Conservation (phyloP, 495 filamentous ascomycete species). For the Tuber melanosporum region DNA sequence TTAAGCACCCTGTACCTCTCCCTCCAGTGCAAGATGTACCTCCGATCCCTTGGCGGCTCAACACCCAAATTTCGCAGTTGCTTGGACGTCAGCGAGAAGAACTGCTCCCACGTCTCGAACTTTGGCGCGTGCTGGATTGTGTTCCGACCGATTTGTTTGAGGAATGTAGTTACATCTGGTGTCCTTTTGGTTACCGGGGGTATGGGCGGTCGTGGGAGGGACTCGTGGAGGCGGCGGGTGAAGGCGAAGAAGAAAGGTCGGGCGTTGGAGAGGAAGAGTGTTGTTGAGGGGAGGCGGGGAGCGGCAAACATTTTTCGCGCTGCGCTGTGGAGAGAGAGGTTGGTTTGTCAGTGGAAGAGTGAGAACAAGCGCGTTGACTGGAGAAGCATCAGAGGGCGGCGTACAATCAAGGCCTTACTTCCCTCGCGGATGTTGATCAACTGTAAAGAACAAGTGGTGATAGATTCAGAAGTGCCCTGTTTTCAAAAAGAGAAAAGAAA, state of each 20-base stretch:
- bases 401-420: not conserved
- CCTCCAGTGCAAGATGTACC: conserved; percentile 80
- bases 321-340: not conserved
- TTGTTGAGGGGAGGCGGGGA: conserved; percentile 14
- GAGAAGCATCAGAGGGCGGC: not conserved
- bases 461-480: too few relatives aligned
- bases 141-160: conserved; percentile 82
- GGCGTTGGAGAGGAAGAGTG: conserved; percentile 15
- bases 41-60: conserved; percentile 70
- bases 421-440: not conserved
- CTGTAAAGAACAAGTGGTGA: not conserved
- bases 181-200: conserved; percentile 75
- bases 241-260: conserved; percentile 32
- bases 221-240: conserved; percentile 26
- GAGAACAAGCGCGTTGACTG: not conserved
- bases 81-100: conserved; percentile 69
- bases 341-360: not conserved
- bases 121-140: conserved; percentile 72
- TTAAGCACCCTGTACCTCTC: conserved; percentile 59
- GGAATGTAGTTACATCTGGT: conserved; percentile 80
- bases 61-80: conserved; percentile 78
- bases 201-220: conserved; percentile 46
- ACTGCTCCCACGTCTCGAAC: conserved; percentile 72
- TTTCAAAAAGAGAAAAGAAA: too few relatives aligned
- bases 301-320: conserved; percentile 21